Evolutionary conservation across 805 yeast species (phyloP).

Genomic region (Teunomyces gatunensis): DNA sequence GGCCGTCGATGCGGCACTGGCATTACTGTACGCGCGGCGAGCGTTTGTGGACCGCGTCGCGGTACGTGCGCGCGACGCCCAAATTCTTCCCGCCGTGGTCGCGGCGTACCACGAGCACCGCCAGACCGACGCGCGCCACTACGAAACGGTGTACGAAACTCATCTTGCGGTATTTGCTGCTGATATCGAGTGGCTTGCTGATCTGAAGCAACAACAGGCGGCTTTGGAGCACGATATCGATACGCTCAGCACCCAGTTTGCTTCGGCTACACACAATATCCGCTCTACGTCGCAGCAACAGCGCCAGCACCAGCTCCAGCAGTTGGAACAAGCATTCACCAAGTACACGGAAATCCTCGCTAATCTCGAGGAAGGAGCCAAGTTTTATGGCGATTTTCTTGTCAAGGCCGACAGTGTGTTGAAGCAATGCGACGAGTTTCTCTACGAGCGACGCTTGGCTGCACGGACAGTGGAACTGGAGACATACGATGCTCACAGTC

Average conservation of each 20-base stretch:
- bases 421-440: constrained; percentile 50
- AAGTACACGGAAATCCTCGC: constrained; percentile 54
- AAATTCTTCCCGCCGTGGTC: constrained; percentile 53
- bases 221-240: constrained; percentile 16
- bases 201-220: constrained; percentile 28
- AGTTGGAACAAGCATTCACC: constrained; percentile 47
- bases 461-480: constrained; percentile 48
- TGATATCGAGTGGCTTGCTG: constrained; percentile 49
- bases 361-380: constrained; percentile 65
- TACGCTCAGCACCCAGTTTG: constrained; percentile 12
- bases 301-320: constrained; percentile 51
- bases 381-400: constrained; percentile 66
- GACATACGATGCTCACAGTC: constrained; percentile 3
- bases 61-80: constrained; percentile 44
- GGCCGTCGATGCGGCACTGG: constrained; percentile 24
- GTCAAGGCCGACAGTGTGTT: constrained; percentile 44
- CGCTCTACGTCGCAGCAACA: constrained; percentile 23
- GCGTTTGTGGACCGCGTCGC: constrained; percentile 42
- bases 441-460: constrained; percentile 49
- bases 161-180: constrained; percentile 47
- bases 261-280: constrained; percentile 13
- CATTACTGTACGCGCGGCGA: constrained; percentile 35
- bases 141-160: constrained; percentile 37
- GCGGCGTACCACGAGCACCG: constrained; percentile 38
- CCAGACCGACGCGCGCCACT: constrained; percentile 25